Conservation (phyloP, 2,329 filamentous ascomycete species). For the Aureobasidium vineae region DNA sequence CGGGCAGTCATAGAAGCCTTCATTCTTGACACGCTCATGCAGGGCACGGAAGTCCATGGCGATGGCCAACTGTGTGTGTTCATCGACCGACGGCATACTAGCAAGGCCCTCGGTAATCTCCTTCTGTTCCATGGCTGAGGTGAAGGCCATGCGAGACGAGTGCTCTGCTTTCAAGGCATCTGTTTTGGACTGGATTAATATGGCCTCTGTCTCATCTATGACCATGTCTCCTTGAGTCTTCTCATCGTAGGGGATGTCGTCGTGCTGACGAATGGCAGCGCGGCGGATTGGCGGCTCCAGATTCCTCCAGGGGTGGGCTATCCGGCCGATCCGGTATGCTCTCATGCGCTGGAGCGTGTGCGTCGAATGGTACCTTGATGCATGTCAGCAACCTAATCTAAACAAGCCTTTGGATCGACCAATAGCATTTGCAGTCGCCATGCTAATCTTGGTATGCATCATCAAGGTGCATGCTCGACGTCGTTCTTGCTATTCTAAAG, state of each 20-base stretch:
- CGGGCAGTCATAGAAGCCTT: constrained; percentile 59
- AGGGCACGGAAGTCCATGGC: constrained; percentile 56
- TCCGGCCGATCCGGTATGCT: constrained; percentile 59
- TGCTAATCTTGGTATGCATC: not conserved
- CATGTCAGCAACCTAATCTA: constrained; percentile 7
- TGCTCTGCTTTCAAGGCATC: constrained; percentile 11
- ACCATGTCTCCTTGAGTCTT: constrained; percentile 22
- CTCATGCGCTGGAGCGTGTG: constrained; percentile 58
- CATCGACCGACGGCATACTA: constrained; percentile 54
- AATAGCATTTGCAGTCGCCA: not conserved
- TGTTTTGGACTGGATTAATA: constrained; percentile 11
- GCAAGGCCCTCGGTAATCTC: constrained; percentile 42
- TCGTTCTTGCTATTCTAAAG: constrained; percentile 7
- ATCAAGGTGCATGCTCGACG: not conserved
- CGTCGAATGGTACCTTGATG: constrained; percentile 56
- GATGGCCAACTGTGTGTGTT: constrained; percentile 56
- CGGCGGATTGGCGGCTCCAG: constrained; percentile 57
- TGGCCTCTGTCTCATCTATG: constrained; percentile 17
- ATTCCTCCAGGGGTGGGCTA: constrained; percentile 57
- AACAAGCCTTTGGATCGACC: not conserved
- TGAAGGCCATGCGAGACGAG: constrained; percentile 36
- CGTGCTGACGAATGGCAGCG: constrained; percentile 12
- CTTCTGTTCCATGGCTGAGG: constrained; percentile 38
- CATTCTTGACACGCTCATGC: constrained; percentile 55
- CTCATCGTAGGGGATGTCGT: constrained; percentile 5